Base-by-base conservation (phyloP, 2,329 filamentous ascomycete species). In the Pseudogymnoascus sp. region DNA sequence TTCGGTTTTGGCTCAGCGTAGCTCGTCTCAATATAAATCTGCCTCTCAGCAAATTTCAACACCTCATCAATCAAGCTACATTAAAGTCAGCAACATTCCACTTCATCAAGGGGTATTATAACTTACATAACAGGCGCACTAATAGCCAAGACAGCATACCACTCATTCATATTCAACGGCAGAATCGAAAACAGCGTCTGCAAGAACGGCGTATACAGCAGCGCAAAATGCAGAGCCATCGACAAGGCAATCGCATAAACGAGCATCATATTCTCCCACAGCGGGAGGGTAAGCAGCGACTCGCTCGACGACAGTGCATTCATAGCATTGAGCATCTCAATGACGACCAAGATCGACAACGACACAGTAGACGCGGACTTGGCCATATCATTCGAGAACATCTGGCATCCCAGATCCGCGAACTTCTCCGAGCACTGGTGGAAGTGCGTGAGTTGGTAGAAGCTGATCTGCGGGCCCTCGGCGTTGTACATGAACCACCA, bases 401-500 rank as follows among this genome's bases (percentile, higher is more conserved):
- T 97, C 66, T 87, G 79, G 77, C 95, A 99, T 62, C 91, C 93
- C 71, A 97, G 91, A 70, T 93, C 88, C 0, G 92, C 85, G 79
- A 96, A 97, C 64, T 91, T 82, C 14, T 89, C 72, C 0, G 88
- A 88, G 84, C 95, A 99, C 74, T 88, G 88, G 79, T 99, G 95
- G 87, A 97, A 99, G 78, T 96, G 89, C 23, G 89, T 82, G 68
- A 99, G 81, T 74, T 99, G 91, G 75, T 84, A 89, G 79, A 97
- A 96, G 66, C 82, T 87, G 77, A 99, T 96, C 75, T 96, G 90
- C 23, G 95, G 95, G 0, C 95, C 95, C 68, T 88, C 86, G 7
- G 87, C 78, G 79, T 97, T 93, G 81, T 89, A 96, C 89, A 99
- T 93, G 82, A 97, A 99, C 91, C 92, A 99, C 95, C 95, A 99